Conservation (phyloP, 345 rosid species). For the Raphanus sativus region DNA sequence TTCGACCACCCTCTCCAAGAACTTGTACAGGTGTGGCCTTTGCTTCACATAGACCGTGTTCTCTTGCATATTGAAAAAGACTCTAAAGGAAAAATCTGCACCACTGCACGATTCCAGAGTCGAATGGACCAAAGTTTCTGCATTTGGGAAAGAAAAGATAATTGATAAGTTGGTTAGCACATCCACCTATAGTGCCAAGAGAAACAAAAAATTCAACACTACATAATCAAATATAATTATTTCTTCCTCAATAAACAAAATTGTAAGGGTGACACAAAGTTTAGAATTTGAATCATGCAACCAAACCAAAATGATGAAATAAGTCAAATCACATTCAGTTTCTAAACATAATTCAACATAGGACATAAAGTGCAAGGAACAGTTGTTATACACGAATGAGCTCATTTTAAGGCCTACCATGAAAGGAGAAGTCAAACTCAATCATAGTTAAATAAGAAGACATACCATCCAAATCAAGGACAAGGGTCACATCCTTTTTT, state of each 20-base stretch:
- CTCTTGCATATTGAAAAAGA: slow-evolving; percentile 87
- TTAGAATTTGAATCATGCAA: not conserved
- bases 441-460: not conserved
- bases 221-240: not conserved
- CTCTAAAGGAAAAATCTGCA: slow-evolving; percentile 84
- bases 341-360: not conserved
- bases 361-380: not conserved
- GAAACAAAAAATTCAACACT: not conserved
- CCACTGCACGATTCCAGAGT: slow-evolving; percentile 67
- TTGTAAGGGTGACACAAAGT: not conserved
- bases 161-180: not conserved
- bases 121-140: slow-evolving; percentile 96
- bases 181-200: not conserved
- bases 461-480: slow-evolving; percentile 96
- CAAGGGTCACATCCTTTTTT: slow-evolving; percentile 70
- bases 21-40: slow-evolving; percentile 78
- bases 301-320: not conserved
- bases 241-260: not conserved
- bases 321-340: not conserved
- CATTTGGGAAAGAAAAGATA: slow-evolving; percentile 13
- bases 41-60: slow-evolving; percentile 78
- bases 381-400: not conserved
- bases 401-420: not conserved
- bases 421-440: not conserved
- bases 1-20: slow-evolving; percentile 80